Evolutionary conservation across 805 yeast genomes (phyloP).

Genomic region (Metschnikowia continentalis): DNA sequence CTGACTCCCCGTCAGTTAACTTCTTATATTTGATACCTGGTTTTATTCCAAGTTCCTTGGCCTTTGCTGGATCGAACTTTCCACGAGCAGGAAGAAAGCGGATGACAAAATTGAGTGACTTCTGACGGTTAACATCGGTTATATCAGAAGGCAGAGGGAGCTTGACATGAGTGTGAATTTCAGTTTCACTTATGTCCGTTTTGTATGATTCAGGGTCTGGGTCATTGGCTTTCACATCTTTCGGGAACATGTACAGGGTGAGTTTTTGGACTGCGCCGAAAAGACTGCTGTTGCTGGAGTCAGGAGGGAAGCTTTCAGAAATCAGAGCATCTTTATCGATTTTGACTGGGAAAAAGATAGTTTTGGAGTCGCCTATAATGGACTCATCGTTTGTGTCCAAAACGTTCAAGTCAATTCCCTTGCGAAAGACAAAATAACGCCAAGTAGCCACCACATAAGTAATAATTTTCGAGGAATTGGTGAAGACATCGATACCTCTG

Average conservation of each 20-base stretch:
- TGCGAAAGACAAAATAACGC: conserved; percentile 82
- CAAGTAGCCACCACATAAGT: conserved; percentile 67
- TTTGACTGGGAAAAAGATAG: conserved; percentile 37
- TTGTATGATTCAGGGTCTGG: conserved; percentile 36
- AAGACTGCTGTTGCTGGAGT: not conserved
- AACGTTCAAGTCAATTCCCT: conserved; percentile 53
- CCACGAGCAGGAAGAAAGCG: conserved; percentile 70
- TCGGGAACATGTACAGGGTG: conserved; percentile 55
- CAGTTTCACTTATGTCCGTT: conserved; percentile 34
- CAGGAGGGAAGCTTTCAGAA: not conserved
- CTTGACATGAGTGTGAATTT: conserved; percentile 35
- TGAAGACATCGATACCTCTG: conserved; percentile 50
- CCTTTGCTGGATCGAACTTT: conserved; percentile 62
- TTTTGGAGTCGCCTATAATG: conserved; percentile 32
- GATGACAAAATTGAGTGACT: conserved; percentile 65
- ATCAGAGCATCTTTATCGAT: conserved; percentile 14
- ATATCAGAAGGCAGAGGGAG: conserved; percentile 24
- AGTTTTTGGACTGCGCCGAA: conserved; percentile 30
- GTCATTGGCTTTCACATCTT: conserved; percentile 39
- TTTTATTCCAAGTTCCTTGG: conserved; percentile 64
- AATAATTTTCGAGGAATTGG: conserved; percentile 32
- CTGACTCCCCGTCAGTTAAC: conserved; percentile 56
- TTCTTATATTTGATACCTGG: conserved; percentile 55
- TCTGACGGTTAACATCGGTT: conserved; percentile 29
- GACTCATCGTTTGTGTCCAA: conserved; percentile 27